Conservation (phyloP, 2,329 filamentous ascomycete species). For the Blumeria graminis region DNA sequence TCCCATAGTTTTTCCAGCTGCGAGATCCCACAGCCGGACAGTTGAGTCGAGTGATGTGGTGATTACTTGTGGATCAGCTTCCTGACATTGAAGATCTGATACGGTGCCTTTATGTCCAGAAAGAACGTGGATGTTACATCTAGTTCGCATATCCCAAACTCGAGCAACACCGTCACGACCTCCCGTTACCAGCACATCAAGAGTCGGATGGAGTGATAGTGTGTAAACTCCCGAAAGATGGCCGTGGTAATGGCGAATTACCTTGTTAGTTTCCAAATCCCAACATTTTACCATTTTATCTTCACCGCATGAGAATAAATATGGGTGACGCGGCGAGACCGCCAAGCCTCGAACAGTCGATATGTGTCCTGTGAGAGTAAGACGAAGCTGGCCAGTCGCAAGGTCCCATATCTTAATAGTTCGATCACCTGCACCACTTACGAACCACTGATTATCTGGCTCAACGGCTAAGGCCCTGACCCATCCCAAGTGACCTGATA, state of each 20-base stretch:
- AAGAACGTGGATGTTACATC: constrained; percentile 86
- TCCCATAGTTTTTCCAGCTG: constrained; percentile 86
- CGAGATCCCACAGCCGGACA: constrained; percentile 82
- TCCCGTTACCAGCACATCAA: constrained; percentile 86
- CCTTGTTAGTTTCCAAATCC: constrained; percentile 99
- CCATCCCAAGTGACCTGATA: constrained; percentile 91
- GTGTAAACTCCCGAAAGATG: constrained; percentile 93
- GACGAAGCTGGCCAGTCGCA: constrained; percentile 56
- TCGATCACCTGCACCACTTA: constrained; percentile 77
- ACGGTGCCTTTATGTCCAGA: constrained; percentile 80
- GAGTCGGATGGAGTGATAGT: constrained; percentile 71
- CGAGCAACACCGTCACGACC: constrained; percentile 82
- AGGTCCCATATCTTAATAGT: constrained; percentile 99
- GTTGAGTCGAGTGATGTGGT: constrained; percentile 80
- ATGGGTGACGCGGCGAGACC: constrained; percentile 80
- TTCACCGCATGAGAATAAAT: constrained; percentile 91
- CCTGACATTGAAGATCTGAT: constrained; percentile 73
- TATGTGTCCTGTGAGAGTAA: constrained; percentile 86
- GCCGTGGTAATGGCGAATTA: constrained; percentile 92
- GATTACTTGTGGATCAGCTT: constrained; percentile 89
- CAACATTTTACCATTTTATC: constrained; percentile 99
- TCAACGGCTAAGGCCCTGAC: constrained; percentile 75
- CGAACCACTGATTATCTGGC: constrained; percentile 94
- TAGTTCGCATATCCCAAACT: constrained; percentile 96
- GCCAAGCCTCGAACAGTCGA: constrained; percentile 80